These are phyloP conservation scores for Wickerhamiella dianesei DNA, from an alignment of 805 yeast species.

Conservation along the genomic window DNA sequence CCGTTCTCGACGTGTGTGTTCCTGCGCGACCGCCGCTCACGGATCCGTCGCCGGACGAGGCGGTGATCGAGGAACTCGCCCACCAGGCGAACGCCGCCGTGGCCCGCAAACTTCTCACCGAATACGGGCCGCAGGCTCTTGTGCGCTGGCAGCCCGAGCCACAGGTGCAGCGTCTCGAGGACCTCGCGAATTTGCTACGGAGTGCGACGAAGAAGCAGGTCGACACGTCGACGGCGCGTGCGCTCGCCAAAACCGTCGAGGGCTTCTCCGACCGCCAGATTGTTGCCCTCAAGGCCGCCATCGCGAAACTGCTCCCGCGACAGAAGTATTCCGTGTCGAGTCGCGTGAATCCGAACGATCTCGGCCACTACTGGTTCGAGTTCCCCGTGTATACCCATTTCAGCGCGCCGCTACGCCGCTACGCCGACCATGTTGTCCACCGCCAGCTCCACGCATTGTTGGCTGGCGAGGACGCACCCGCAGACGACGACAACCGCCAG, in stretches of 20 bases:
- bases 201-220: slow-evolving; percentile 32
- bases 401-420: slow-evolving; percentile 82
- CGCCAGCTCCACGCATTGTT: slow-evolving; percentile 71
- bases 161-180: slow-evolving; percentile 62
- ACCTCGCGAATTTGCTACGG: slow-evolving; percentile 57
- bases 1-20: slow-evolving; percentile 10
- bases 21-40: slow-evolving; percentile 12
- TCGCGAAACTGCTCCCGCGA: slow-evolving; percentile 69
- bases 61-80: slow-evolving; percentile 54
- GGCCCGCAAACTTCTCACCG: slow-evolving; percentile 65
- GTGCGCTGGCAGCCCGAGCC: slow-evolving; percentile 84
- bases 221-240: slow-evolving; percentile 60
- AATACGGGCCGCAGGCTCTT: slow-evolving; percentile 66
- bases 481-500: slow-evolving; percentile 1
- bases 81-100: slow-evolving; percentile 73
- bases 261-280: slow-evolving; percentile 46
- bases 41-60: slow-evolving; percentile 24
- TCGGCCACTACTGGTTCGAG: slow-evolving; percentile 69
- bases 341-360: slow-evolving; percentile 62
- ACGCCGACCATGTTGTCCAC: slow-evolving; percentile 85
- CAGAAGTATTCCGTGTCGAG: slow-evolving; percentile 87
- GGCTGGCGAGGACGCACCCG: background rate
- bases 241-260: slow-evolving; percentile 59
- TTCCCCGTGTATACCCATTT: slow-evolving; percentile 84
- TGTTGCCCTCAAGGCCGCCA: slow-evolving; percentile 61